Evolutionary conservation across 2,329 filamentous ascomycete species (phyloP), one percentile per base, ranked within the genome.

Genomic region (Aspergillus versicolor): DNA sequence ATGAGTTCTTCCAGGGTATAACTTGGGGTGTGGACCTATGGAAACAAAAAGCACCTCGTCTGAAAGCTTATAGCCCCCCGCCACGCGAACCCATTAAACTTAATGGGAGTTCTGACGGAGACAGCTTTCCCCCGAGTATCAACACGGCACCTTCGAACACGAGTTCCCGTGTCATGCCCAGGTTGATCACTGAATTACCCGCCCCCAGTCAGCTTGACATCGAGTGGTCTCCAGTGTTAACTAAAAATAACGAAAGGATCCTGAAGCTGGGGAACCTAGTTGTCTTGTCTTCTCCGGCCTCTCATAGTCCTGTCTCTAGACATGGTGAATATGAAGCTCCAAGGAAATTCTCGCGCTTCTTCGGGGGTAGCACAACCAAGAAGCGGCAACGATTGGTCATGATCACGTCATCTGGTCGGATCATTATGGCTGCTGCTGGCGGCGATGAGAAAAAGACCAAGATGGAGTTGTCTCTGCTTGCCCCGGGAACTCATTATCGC

Each of bases 131-230:
- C 45, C 72, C 77, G n/a, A 73, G 73, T 40, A 74, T 78, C 56
- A 70, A 65, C 12, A 70, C 75, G n/a, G 70, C 73, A 7, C 63
- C 72, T 30, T 74, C 71, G n/a, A 73, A 73, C 57, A 67, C 74
- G 34, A 77, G 59, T 46, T 65, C 79, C 24, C 81, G 91, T 54
- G 82, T 85, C 9, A 89, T 92, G 32, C 83, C 90, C 2, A 83
- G 92, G 60, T 87, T 97, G 59, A 95, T 99, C 59, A 97, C 94
- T 1, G 94, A 99, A 73, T 82, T 99, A 9, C 92, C 94, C 15
- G 93, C 94, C n/a, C 94, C 94, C 0, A 96, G 90, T 50, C 94
- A 97, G 73, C 80, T 99, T 24, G 94, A 99, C 70, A 96, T 99
- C 56, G 94, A 99, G 75, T 99, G 94, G 94, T 97, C 93, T 0